These are phyloP conservation scores for Eucalyptus polyanthemos DNA, from an alignment of 345 rosid genomes.

Conservation along the genomic window DNA sequence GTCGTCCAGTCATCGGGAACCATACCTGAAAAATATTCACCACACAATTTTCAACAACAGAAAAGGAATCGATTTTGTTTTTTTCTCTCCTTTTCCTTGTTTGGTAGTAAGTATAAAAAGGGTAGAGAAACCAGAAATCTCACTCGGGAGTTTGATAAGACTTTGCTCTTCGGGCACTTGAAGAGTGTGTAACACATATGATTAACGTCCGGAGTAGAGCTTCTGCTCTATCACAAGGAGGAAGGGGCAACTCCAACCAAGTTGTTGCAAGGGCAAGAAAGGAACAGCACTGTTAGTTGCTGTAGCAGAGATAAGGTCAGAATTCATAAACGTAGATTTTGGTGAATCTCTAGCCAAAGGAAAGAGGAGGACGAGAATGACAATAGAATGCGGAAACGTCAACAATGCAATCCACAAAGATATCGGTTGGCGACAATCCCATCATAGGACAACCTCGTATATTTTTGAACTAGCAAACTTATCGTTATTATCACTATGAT, in stretches of 20 bases:
- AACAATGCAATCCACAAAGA: neutral
- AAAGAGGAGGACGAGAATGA: neutral
- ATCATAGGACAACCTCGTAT: neutral
- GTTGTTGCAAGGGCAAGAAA: neutral
- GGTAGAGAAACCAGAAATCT: too few species aligned
- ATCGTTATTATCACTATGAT: neutral
- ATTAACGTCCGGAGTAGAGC: neutral
- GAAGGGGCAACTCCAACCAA: neutral
- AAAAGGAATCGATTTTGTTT: too few species aligned
- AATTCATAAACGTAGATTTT: neutral
- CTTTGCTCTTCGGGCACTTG: too few species aligned
- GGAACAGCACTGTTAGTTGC: neutral
- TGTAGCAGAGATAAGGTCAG: neutral
- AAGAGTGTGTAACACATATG: neutral
- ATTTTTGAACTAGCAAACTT: neutral
- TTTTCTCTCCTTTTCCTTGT: too few species aligned
- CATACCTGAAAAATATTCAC: neutral
- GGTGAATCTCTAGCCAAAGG: neutral
- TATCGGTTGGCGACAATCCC: neutral
- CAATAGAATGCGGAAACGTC: neutral
- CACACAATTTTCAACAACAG: too few species aligned
- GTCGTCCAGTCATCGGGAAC: neutral
- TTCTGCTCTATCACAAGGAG: neutral
- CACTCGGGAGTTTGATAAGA: too few species aligned
- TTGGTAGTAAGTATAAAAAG: too few species aligned